phyloP scores from a whole-genome alignment of 441 rosid species.

The Mallotus repandus region DNA sequence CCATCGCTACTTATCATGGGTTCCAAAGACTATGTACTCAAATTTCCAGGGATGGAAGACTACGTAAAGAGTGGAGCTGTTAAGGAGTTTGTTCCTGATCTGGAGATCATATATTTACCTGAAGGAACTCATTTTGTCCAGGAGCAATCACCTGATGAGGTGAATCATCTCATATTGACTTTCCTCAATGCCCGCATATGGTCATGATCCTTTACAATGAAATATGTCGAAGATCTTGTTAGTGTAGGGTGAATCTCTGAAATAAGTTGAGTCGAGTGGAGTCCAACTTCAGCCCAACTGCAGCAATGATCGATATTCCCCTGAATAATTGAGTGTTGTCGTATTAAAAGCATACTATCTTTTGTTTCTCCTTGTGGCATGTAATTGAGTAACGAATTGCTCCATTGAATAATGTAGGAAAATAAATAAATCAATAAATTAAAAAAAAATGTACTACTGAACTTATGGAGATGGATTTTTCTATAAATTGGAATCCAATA shows the following conservation, averaged over 20 bases:
- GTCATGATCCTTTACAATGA: constrained; percentile 6
- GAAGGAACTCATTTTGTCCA: constrained; percentile 62
- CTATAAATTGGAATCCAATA: too few species aligned
- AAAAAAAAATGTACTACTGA: too few species aligned
- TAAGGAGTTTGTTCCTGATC: constrained; percentile 41
- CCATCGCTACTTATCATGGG: constrained; percentile 55
- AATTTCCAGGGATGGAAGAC: constrained; percentile 47
- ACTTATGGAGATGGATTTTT: too few species aligned
- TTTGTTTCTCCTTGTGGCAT: not conserved
- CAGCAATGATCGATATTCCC: not conserved
- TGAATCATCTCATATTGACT: constrained; percentile 42
- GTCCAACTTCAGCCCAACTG: too few species aligned
- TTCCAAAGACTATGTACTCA: constrained; percentile 43
- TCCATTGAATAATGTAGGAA: too few species aligned
- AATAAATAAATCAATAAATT: too few species aligned
- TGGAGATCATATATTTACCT: constrained; percentile 43
- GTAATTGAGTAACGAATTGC: not conserved
- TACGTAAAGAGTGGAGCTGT: constrained; percentile 39
- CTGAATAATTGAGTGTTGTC: not conserved
- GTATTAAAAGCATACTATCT: not conserved
- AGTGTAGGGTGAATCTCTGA: not conserved
- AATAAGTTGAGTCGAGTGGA: not conserved
- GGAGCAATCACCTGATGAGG: constrained; percentile 54
- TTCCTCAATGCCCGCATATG: constrained; percentile 46
- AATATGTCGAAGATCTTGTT: too few species aligned